A percentile compares a stretch with the other conserved stretches of the same genome.
phyloP scores from a whole-genome alignment of 768 basidiomycete species.

The Leccinum olivaceopallidum region DNA sequence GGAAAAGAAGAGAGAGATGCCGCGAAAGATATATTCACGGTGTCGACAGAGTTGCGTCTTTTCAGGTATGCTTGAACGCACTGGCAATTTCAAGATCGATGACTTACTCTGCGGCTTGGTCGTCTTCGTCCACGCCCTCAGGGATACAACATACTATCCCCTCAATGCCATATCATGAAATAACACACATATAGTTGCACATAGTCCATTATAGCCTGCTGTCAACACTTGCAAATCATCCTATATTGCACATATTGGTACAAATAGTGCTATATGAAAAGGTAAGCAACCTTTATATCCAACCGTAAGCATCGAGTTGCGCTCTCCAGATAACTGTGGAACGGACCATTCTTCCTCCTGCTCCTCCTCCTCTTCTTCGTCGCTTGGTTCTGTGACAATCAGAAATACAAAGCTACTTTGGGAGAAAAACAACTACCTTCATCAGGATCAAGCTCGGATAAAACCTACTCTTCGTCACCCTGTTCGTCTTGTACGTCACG shows the following conservation, averaged over 20 bases:
- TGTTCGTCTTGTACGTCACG: conserved; percentile 70
- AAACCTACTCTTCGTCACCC: conserved; percentile 77
- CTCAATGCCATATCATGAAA: too few species aligned
- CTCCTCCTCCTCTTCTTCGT: conserved; percentile 32
- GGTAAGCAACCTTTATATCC: conserved; percentile 58
- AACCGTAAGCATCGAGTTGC: conserved; percentile 87
- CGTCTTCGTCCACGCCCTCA: too few species aligned
- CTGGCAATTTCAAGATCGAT: too few species aligned
- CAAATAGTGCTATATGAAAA: too few species aligned
- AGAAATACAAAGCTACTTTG: background rate
- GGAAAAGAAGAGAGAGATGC: background rate
- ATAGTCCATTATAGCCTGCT: too few species aligned
- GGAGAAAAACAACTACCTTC: conserved; percentile 45
- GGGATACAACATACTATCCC: too few species aligned
- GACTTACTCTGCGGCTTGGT: too few species aligned
- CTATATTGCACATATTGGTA: too few species aligned
- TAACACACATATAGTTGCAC: too few species aligned
- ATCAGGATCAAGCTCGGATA: conserved; percentile 60
- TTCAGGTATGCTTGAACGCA: too few species aligned
- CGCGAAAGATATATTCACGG: conserved; percentile 3
- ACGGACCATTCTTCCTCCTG: conserved; percentile 39
- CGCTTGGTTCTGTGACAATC: conserved; percentile 46
- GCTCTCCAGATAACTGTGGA: conserved; percentile 52
- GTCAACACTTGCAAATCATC: too few species aligned
- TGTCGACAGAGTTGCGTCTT: background rate